Evolutionary conservation across 2,329 filamentous ascomycete genomes (phyloP).

Genomic region (Trichoderma endophyticum): DNA sequence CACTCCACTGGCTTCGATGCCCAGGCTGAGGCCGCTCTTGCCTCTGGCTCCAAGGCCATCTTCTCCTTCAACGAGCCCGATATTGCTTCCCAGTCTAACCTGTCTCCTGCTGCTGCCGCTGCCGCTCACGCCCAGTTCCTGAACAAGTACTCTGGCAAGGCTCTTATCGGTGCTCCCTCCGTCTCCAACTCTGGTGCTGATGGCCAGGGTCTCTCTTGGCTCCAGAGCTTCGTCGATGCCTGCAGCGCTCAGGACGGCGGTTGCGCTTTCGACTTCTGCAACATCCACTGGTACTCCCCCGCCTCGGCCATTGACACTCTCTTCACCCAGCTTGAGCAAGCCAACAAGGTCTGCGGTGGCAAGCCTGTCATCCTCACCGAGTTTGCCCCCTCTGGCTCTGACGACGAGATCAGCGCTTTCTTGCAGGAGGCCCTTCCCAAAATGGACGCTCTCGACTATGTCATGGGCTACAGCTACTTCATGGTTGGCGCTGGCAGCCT

Average conservation of each 20-base stretch:
- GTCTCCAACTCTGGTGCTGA: slow-evolving; percentile 56
- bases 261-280: slow-evolving; percentile 59
- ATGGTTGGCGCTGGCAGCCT: slow-evolving; percentile 45
- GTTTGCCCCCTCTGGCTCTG: slow-evolving; percentile 53
- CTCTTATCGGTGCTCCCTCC: slow-evolving; percentile 55
- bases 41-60: slow-evolving; percentile 52
- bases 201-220: slow-evolving; percentile 55
- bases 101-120: slow-evolving; percentile 53
- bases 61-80: slow-evolving; percentile 74
- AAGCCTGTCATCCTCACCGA: slow-evolving; percentile 63
- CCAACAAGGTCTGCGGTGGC: slow-evolving; percentile 43
- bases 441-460: slow-evolving; percentile 49
- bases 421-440: slow-evolving; percentile 46
- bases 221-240: slow-evolving; percentile 49
- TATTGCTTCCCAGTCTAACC: slow-evolving; percentile 55
- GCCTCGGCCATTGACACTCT: slow-evolving; percentile 48
- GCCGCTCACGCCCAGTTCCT: slow-evolving; percentile 51
- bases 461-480: slow-evolving; percentile 58
- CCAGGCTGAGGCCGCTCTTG: slow-evolving; percentile 51
- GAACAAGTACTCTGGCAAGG: slow-evolving; percentile 53
- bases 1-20: slow-evolving; percentile 49
- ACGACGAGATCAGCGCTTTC: slow-evolving; percentile 46
- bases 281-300: slow-evolving; percentile 62
- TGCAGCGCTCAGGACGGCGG: slow-evolving; percentile 40
- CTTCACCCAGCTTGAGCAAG: slow-evolving; percentile 50